Evolutionary conservation across 192 early-diverging fungal genomes (phyloP).

Genomic region (Coemansia sp.): DNA sequence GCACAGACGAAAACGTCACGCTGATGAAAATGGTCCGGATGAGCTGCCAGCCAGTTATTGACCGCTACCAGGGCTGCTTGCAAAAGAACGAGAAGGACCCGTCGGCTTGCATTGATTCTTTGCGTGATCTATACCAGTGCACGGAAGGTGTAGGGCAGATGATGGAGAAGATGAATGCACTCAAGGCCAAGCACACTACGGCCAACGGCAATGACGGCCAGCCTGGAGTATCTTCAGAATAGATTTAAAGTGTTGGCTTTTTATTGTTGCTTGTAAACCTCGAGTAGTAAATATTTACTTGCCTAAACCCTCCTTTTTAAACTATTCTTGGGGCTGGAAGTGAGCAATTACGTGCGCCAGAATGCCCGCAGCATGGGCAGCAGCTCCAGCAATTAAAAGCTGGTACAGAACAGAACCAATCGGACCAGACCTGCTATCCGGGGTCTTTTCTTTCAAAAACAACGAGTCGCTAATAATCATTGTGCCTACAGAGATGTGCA

Average conservation of each 20-base stretch:
- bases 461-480: constrained; percentile 15
- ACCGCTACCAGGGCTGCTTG: constrained; percentile 43
- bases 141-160: constrained; percentile 48
- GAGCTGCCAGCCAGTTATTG: constrained; percentile 51
- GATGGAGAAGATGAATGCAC: constrained; percentile 47
- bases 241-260: no score
- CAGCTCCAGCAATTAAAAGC: constrained; percentile 14
- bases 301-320: no score
- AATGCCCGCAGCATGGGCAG: constrained; percentile 1
- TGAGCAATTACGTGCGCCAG: constrained; percentile 1
- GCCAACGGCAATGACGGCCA: no score
- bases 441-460: constrained; percentile 7
- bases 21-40: constrained; percentile 51
- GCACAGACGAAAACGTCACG: constrained; percentile 54
- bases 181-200: constrained; percentile 25
- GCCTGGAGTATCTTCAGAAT: no score
- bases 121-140: constrained; percentile 53
- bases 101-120: constrained; percentile 31
- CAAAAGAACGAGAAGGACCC: constrained; percentile 31
- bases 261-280: no score
- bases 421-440: background rate
- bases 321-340: no score
- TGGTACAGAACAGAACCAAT: constrained; percentile 1
- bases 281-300: no score
- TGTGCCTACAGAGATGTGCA: constrained; percentile 5